Evolutionary conservation across 257 asterid genomes (phyloP).

Genomic region (Perilla frutescens): DNA sequence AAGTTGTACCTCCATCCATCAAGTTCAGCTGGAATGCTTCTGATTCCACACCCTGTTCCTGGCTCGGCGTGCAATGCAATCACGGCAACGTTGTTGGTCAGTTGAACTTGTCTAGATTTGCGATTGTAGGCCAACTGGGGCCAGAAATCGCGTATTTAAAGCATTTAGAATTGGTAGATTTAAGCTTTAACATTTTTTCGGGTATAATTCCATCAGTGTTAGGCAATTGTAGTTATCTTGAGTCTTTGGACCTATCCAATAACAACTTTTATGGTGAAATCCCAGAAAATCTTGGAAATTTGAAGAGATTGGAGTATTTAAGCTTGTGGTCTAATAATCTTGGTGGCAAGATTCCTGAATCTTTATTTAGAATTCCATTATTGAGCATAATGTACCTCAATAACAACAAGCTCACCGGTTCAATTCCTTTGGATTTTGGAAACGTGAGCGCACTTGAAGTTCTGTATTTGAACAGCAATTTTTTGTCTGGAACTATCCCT

Average conservation of each 20-base stretch:
- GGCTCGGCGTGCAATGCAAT: conserved; percentile 79
- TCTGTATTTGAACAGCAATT: conserved; percentile 53
- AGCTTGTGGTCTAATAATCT: conserved; percentile 59
- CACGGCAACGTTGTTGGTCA: conserved; percentile 39
- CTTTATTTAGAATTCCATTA: conserved; percentile 56
- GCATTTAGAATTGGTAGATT: conserved; percentile 51
- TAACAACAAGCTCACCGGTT: conserved; percentile 62
- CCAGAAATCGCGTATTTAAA: conserved; percentile 60
- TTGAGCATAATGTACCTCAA: conserved; percentile 51
- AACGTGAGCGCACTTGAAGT: conserved; percentile 43
- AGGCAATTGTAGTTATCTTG: conserved; percentile 56
- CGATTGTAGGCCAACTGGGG: conserved; percentile 73
- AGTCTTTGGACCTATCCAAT: conserved; percentile 53
- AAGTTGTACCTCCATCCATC: conserved; percentile 64
- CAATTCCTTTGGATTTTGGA: conserved; percentile 62
- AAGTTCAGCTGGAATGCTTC: conserved; percentile 79
- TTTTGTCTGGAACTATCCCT: conserved; percentile 67
- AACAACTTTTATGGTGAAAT: conserved; percentile 63
- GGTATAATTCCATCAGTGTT: conserved; percentile 62
- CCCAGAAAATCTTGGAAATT: conserved; percentile 60
- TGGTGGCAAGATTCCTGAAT: conserved; percentile 62
- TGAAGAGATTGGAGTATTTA: conserved; percentile 46
- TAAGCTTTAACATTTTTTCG: conserved; percentile 51
- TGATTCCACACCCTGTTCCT: conserved; percentile 75
- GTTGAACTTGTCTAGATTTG: conserved; percentile 55